Evolutionary conservation across 129 eudicot species (phyloP).

Genomic region (Helianthus annuus): DNA sequence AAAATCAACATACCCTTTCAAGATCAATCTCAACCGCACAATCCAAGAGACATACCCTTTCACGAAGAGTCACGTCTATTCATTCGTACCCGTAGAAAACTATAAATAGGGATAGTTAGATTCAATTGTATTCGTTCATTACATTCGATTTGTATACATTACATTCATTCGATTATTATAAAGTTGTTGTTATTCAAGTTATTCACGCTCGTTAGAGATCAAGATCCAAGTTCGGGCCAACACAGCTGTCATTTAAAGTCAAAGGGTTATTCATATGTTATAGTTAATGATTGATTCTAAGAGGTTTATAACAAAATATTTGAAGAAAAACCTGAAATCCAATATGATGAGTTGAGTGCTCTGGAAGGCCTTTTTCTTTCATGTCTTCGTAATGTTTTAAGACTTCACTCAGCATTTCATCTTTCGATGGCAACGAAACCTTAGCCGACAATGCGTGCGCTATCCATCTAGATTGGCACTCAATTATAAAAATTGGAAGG

Average conservation of each 20-base stretch:
- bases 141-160: too few species aligned
- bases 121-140: too few species aligned
- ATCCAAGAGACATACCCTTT: too few species aligned
- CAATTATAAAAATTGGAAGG: slow-evolving; percentile 26
- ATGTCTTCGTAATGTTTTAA: slow-evolving; percentile 31
- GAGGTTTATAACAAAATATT: background rate
- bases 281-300: background rate
- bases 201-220: too few species aligned
- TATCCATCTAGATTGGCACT: slow-evolving; percentile 59
- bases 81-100: too few species aligned
- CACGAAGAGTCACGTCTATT: too few species aligned
- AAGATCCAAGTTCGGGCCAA: too few species aligned
- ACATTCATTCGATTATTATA: too few species aligned
- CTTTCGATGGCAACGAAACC: slow-evolving; percentile 43
- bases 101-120: too few species aligned
- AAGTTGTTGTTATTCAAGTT: too few species aligned
- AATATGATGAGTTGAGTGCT: slow-evolving; percentile 35
- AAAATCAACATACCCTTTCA: too few species aligned
- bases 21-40: too few species aligned
- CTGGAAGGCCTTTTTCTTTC: slow-evolving; percentile 34
- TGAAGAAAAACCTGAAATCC: slow-evolving; percentile 30
- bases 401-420: slow-evolving; percentile 46
- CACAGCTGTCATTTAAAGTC: slow-evolving; percentile 24
- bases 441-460: slow-evolving; percentile 46
- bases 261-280: background rate